Percentiles rank a stretch among this genome's conserved stretches.
Evolutionary conservation across 2,329 filamentous ascomycete species (phyloP).

Genomic region (Diplodia intermedia): DNA sequence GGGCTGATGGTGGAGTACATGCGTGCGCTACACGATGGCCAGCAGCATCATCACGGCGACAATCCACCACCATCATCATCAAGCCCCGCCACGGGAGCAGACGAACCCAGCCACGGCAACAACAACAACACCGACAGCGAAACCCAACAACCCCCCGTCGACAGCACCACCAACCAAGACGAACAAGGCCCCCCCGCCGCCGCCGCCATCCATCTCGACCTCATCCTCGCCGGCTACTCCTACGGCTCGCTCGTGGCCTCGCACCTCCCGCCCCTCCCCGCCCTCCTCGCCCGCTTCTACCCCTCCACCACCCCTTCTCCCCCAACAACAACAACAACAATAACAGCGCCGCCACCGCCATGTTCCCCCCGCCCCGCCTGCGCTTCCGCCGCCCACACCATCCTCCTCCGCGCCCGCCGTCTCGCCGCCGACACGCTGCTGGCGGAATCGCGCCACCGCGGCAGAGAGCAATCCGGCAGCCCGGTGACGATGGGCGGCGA

Average conservation of each 20-base stretch:
- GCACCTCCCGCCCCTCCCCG: slow-evolving; percentile 66
- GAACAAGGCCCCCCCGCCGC: slow-evolving; percentile 10
- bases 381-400: slow-evolving; percentile 55
- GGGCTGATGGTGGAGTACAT: slow-evolving; percentile 81
- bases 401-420: slow-evolving; percentile 71
- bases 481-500: slow-evolving; percentile 55
- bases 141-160: no score
- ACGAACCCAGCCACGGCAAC: not conserved
- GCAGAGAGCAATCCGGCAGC: slow-evolving; percentile 33
- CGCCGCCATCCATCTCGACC: slow-evolving; percentile 45
- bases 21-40: not conserved
- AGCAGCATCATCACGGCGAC: not conserved
- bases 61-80: not conserved
- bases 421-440: slow-evolving; percentile 71
- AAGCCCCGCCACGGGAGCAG: not conserved
- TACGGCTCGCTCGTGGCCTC: slow-evolving; percentile 86
- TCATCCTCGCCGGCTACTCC: slow-evolving; percentile 82
- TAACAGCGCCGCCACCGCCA: no score
- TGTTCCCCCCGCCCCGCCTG: slow-evolving; percentile 43
- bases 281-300: slow-evolving; percentile 67
- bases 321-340: no score
- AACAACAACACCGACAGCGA: not conserved
- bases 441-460: slow-evolving; percentile 47
- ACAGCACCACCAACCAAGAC: no score
- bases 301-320: slow-evolving; percentile 64